Evolutionary conservation across 1,284 basidiomycete species (phyloP).

Genomic region (Ustilago hordei): DNA sequence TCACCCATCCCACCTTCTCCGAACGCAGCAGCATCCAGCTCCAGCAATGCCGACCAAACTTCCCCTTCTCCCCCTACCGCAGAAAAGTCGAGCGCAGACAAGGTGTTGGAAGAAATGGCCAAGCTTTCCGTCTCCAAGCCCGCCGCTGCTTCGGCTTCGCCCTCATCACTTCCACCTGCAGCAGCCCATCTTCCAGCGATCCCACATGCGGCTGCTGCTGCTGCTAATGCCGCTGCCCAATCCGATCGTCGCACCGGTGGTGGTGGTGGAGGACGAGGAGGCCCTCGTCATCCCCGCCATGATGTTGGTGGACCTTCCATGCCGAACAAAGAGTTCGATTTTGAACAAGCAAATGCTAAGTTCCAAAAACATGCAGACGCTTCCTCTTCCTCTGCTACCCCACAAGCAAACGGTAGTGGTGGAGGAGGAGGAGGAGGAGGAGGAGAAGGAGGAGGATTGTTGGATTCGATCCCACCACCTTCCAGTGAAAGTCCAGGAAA

Average conservation of each 20-base stretch:
- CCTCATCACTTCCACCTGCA: slow-evolving; percentile 31
- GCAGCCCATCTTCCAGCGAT: slow-evolving; percentile 49
- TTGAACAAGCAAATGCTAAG: slow-evolving; percentile 66
- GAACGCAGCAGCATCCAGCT: slow-evolving; percentile 17
- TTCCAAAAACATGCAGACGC: slow-evolving; percentile 57
- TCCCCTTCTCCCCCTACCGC: slow-evolving; percentile 22
- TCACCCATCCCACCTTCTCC: slow-evolving; percentile 14
- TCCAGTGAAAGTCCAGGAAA: slow-evolving; percentile 24
- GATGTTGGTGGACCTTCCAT: slow-evolving; percentile 36
- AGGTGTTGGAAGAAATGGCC: slow-evolving; percentile 57
- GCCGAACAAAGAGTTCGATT: slow-evolving; percentile 64
- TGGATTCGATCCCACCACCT: slow-evolving; percentile 64
- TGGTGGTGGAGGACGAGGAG: background rate
- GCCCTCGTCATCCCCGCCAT: slow-evolving; percentile 1
- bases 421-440: slow-evolving; percentile 11
- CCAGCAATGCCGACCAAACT: slow-evolving; percentile 8
- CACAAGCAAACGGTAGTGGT: too few relatives aligned
- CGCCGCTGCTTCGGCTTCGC: slow-evolving; percentile 23
- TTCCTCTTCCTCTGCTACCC: background rate
- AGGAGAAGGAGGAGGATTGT: slow-evolving; percentile 17
- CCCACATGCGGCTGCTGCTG: slow-evolving; percentile 55
- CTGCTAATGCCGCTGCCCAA: slow-evolving; percentile 35
- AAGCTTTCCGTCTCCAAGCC: slow-evolving; percentile 53
- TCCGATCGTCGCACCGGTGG: slow-evolving; percentile 25
- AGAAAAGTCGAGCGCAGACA: slow-evolving; percentile 50